These are phyloP conservation scores for Lanmaoa rubissima DNA, from an alignment of 768 basidiomycete genomes.

Conservation along the genomic window DNA sequence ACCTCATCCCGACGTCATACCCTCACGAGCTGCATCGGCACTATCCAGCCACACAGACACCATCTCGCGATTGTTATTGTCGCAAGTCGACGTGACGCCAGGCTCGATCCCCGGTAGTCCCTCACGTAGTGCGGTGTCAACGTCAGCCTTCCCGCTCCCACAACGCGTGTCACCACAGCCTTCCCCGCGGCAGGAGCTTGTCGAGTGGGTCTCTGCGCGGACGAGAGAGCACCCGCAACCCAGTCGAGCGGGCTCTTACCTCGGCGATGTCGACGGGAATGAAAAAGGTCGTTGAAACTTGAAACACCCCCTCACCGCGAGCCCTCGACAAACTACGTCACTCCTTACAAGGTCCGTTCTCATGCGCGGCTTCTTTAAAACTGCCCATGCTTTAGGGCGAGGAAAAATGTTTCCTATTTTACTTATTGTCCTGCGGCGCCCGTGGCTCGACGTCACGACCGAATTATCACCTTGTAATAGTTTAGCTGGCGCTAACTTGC, in stretches of 20 bases:
- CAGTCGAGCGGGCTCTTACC: slow-evolving; percentile 23
- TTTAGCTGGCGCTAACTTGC: slow-evolving; percentile 17
- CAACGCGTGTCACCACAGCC: slow-evolving; percentile 32
- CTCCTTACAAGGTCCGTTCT: slow-evolving; percentile 5
- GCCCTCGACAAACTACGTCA: slow-evolving; percentile 7
- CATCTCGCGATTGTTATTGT: slow-evolving; percentile 19
- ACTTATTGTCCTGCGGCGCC: slow-evolving; percentile 13
- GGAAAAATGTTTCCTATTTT: slow-evolving; percentile 6
- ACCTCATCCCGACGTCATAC: slow-evolving; percentile 24
- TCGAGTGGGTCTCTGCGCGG: slow-evolving; percentile 25
- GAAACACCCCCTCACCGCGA: slow-evolving; percentile 4
- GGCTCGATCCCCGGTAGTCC: slow-evolving; percentile 17
- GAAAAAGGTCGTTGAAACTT: slow-evolving; percentile 20
- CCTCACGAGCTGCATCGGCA: slow-evolving; percentile 25
- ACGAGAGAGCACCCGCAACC: slow-evolving; percentile 11
- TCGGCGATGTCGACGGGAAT: slow-evolving; percentile 32
- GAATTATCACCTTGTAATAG: slow-evolving; percentile 1
- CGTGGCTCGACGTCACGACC: slow-evolving; percentile 10
- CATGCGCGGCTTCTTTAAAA: slow-evolving; percentile 3
- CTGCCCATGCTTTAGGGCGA: background rate
- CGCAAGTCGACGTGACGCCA: slow-evolving; percentile 14
- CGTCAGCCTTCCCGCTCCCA: slow-evolving; percentile 13
- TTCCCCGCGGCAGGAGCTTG: slow-evolving; percentile 26
- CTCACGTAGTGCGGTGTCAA: slow-evolving; percentile 12
- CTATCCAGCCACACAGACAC: slow-evolving; percentile 19